These are phyloP conservation scores for Sclerotiophoma versabilis DNA, from an alignment of 2,329 filamentous ascomycete genomes.

Conservation along the genomic window DNA sequence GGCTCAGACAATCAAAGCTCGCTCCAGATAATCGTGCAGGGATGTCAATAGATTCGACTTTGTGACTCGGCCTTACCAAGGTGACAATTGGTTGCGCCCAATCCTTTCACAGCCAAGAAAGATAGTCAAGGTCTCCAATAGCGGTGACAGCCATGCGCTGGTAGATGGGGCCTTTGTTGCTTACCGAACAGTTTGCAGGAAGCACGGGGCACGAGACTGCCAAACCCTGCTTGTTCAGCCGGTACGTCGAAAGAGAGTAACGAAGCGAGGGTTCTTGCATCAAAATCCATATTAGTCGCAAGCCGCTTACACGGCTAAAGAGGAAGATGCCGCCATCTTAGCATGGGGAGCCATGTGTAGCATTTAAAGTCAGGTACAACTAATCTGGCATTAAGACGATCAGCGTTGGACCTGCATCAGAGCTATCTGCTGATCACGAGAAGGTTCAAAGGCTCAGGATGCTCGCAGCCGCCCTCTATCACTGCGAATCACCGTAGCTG, in stretches of 20 bases:
- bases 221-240: constrained; percentile 25
- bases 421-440: constrained; percentile 30
- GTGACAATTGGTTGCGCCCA: constrained; percentile 36
- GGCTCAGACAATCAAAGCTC: constrained; percentile 38
- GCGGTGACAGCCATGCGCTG: constrained; percentile 30
- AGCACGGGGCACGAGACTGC: constrained; percentile 32
- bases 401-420: constrained; percentile 43
- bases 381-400: constrained; percentile 27
- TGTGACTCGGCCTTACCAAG: constrained; percentile 32
- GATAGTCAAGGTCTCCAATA: constrained; percentile 11
- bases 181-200: constrained; percentile 39
- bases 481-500: constrained; percentile 32
- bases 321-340: constrained; percentile 21
- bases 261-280: constrained; percentile 27
- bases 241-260: constrained; percentile 20
- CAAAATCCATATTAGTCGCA: constrained; percentile 20
- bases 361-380: constrained; percentile 19
- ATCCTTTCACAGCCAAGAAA: constrained; percentile 23
- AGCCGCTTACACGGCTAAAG: constrained; percentile 41
- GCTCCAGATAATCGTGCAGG: constrained; percentile 36
- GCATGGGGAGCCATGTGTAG: constrained; percentile 16
- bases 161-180: constrained; percentile 23
- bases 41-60: constrained; percentile 33
- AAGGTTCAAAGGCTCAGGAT: constrained; percentile 21
- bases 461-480: constrained; percentile 33